phyloP scores from a whole-genome alignment of 345 rosid genomes.

The Cardamine occulta region DNA sequence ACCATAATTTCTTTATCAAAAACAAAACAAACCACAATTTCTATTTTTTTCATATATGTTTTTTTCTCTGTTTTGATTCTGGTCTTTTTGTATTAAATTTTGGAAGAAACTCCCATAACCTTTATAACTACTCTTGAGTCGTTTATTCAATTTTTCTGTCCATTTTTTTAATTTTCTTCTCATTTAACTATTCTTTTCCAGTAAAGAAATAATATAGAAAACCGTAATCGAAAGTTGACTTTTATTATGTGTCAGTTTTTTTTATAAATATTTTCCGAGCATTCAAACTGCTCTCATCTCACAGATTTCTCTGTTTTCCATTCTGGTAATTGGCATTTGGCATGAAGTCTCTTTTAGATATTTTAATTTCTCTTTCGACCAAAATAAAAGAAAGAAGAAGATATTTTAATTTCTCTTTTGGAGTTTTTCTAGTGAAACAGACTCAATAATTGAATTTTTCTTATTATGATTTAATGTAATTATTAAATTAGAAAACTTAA shows the following conservation, averaged over 20 bases:
- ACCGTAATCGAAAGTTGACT: constrained; percentile 21
- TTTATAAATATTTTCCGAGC: background rate
- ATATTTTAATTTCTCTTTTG: constrained; percentile 16
- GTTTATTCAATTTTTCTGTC: background rate
- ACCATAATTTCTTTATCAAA: background rate
- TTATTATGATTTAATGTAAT: background rate
- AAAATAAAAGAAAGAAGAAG: background rate
- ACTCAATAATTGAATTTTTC: constrained; percentile 11
- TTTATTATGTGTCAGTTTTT: constrained; percentile 4
- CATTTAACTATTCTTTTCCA: constrained; percentile 30
- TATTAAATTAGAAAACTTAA: background rate
- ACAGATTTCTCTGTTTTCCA: constrained; percentile 1
- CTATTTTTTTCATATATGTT: background rate
- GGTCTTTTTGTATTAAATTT: constrained; percentile 28
- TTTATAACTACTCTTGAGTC: constrained; percentile 9
- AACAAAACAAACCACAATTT: background rate
- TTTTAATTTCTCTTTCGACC: constrained; percentile 12
- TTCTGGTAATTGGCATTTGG: constrained; percentile 25
- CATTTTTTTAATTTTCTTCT: background rate
- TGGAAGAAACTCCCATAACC: constrained; percentile 31
- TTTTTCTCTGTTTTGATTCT: background rate
- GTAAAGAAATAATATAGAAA: background rate
- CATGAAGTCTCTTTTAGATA: constrained; percentile 30
- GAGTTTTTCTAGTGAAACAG: constrained; percentile 14
- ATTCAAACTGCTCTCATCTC: constrained; percentile 14